Conservation (phyloP, 805 yeast genomes). For the Saccharomycopsis synnaedendra region DNA sequence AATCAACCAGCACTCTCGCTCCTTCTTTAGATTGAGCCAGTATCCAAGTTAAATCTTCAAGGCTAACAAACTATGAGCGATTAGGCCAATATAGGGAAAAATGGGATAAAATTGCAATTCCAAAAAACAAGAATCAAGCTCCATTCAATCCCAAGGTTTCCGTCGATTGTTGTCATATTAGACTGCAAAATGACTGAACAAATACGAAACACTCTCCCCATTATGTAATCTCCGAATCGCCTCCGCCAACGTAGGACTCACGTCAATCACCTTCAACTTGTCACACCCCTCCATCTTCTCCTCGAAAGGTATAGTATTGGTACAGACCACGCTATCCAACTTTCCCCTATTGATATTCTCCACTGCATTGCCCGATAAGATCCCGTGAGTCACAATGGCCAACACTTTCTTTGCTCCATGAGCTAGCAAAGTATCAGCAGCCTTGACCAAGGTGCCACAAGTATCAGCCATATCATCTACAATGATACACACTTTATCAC, state of each 20-base stretch:
- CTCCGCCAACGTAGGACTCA: conserved; percentile 67
- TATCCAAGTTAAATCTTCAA: too few relatives aligned
- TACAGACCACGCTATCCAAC: conserved; percentile 61
- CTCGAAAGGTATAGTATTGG: conserved; percentile 71
- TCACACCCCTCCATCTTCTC: conserved; percentile 49
- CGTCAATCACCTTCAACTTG: conserved; percentile 56
- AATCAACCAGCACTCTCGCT: too few relatives aligned
- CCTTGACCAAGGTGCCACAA: conserved; percentile 77
- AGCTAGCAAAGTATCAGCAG: conserved; percentile 61
- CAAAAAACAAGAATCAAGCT: too few relatives aligned
- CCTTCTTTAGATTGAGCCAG: too few relatives aligned
- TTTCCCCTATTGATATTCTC: conserved; percentile 58
- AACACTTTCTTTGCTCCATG: conserved; percentile 63
- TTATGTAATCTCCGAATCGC: conserved; percentile 77
- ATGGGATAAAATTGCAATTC: too few relatives aligned
- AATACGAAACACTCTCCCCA: conserved; percentile 76
- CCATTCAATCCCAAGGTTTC: too few relatives aligned
- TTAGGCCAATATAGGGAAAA: too few relatives aligned
- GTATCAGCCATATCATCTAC: conserved; percentile 90
- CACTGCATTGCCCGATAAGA: conserved; percentile 64
- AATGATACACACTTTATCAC: conserved; percentile 61
- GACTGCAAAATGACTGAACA: conserved; percentile 52
- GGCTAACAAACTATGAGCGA: too few relatives aligned
- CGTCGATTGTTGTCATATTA: too few relatives aligned
- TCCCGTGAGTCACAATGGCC: conserved; percentile 79